Base-by-base conservation (phyloP, 176 grass and related monocot species). In the Hordeum marinum region DNA sequence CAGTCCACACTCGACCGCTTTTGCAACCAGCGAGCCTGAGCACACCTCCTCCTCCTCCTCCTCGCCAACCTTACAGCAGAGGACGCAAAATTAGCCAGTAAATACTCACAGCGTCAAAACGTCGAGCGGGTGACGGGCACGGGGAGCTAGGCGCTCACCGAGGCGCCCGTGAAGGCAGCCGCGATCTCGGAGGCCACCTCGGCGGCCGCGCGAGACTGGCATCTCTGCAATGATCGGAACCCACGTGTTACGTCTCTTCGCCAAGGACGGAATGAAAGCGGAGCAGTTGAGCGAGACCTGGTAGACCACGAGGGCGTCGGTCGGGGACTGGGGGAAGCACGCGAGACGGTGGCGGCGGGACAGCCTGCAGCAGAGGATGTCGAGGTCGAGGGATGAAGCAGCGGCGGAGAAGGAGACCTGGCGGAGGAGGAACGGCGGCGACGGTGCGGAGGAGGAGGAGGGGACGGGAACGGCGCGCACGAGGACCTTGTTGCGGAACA, bases 401-500 rank as follows among this genome's bases (percentile, higher is more conserved):
- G 81, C 39, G 32, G 87, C n/a, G 62, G 29, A 58, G 46, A 89
- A 58, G 43, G 88, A 85, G 31, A 88, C 14, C 36, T 92, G 87
- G 18, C 63, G 85, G 78, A 87, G 55, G 78, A 82, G 23, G 80
- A 87, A 84, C 11, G 75, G 63, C 26, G 89, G 67, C 60, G 82
- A 63, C 14, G 92, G 52, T 8, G 87, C 37, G 8, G 94, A 36
- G 20, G 94, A 32, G 9, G 48, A 36, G 4, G 35, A 52, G 48
- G 48, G 6, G 15, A 68, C 36, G 32, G 68, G 39, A 65, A 59
- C 71, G 46, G 85, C 85, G 57, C 85, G 89, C 9, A 94, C 76
- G 17, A 94, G 68, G 72, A 98, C 88, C 86, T 86, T 91, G 75
- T 93, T 92, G 52, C 81, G 80, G 78, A 98, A 98, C 92, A 94